phyloP scores from a whole-genome alignment of 2,329 filamentous ascomycete genomes.

The Myriosclerotinia duriaeana region DNA sequence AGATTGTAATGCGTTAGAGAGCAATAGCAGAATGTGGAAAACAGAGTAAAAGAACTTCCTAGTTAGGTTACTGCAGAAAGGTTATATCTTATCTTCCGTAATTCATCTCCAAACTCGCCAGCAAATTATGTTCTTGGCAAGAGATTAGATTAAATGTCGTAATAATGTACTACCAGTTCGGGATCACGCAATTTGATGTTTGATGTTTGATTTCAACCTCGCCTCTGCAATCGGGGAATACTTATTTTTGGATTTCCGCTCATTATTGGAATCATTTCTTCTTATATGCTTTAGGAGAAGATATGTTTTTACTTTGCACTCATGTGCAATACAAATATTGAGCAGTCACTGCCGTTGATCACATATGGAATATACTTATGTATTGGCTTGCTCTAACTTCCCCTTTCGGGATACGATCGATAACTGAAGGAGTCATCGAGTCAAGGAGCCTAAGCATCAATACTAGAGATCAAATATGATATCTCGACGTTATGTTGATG shows the following conservation, averaged over 20 bases:
- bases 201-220: neutral
- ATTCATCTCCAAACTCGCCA: neutral
- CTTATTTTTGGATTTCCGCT: neutral
- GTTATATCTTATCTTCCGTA: neutral
- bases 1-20: neutral
- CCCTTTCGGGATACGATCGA: no score
- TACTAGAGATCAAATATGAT: no score
- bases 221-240: no score
- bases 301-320: neutral
- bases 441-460: no score
- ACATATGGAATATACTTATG: neutral
- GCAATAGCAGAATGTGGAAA: neutral
- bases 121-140: neutral
- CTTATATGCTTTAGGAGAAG: neutral
- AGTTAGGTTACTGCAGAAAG: neutral
- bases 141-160: neutral
- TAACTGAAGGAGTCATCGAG: no score
- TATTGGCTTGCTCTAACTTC: neutral
- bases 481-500: no score
- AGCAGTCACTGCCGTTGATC: no score
- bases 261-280: neutral
- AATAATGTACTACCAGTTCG: neutral
- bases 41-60: constrained; percentile 11
- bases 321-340: neutral
- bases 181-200: neutral